Evolutionary conservation across 768 basidiomycete species (phyloP), one percentile per base, ranked within the genome.

Genomic region (Leccinum obscurum): DNA sequence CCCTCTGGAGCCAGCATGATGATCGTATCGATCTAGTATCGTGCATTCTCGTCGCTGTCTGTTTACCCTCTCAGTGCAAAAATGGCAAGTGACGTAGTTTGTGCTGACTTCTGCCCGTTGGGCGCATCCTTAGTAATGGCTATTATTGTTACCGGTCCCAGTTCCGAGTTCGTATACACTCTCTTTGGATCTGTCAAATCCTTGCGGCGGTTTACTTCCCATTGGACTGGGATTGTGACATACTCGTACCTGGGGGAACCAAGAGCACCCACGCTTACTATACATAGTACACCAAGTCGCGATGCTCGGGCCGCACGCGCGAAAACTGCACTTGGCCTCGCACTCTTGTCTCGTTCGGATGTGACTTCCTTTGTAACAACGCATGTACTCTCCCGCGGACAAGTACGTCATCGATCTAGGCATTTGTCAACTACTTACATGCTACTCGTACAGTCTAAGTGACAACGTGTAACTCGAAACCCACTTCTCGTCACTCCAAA

Each of bases 1-100:
- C 54, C 62, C 50, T 60, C 61, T 8, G 65, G 64, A 15, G 20
- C 64, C 6, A 35, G 54, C 65, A 66, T 66, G 54, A 24, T 49
- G 22, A 15, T 24, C 14, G 48, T 49, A 46, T 46, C n/a, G n/a
- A 46, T 46, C 44, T 39, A 34, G 34, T 34, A 34, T 35, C 32
- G 32, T 32, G 32, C 32, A 32, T 32, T 32, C 32, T 32, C 32
- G 11, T 11, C 32, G 32, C 32, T 32, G 32, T 10, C 32, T 32
- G 32, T 32, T 32, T 32, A 32, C 32, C 32, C 10, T 11, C 32
- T 32, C 32, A 32, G 32, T 32, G 32, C 32, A 32, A 32, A 32
- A 32, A 32, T 32, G 32, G 32, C 32, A 32, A 4, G 32, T 32
- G 32, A 32, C 32, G 32, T 32, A 32, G 32, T 34, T 34, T 34